These are phyloP conservation scores for Colletotrichum camelliae DNA, from an alignment of 2,329 filamentous ascomycete genomes.

Conservation along the genomic window DNA sequence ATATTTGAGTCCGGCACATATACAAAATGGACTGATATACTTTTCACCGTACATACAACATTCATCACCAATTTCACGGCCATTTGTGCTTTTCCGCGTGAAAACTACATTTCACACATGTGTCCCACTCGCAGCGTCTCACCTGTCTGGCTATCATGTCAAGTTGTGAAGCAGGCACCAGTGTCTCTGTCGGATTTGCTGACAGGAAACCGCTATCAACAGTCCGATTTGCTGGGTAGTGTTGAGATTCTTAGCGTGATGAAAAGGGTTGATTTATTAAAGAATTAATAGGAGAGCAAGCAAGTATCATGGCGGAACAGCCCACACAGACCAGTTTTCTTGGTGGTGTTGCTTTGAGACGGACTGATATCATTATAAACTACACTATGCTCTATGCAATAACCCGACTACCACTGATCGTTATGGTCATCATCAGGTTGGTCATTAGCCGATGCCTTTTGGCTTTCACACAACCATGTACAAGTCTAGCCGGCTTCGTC, in stretches of 20 bases:
- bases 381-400: not conserved
- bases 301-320: not conserved
- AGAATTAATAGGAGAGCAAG: not conserved
- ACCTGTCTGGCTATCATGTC: not conserved
- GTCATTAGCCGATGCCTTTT: not conserved
- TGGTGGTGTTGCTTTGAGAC: not conserved
- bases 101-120: not conserved
- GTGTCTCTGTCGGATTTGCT: too few relatives aligned
- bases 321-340: not conserved
- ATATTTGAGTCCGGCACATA: not conserved
- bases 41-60: not conserved
- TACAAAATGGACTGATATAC: not conserved
- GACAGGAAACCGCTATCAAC: too few relatives aligned
- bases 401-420: not conserved
- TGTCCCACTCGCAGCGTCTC: not conserved
- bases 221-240: not conserved
- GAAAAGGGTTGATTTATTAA: not conserved
- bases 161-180: not conserved
- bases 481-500: not conserved
- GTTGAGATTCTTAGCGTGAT: not conserved
- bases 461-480: not conserved
- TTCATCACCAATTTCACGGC: too few relatives aligned
- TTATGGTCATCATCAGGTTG: not conserved
- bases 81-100: fast-evolving
- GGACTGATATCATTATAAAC: not conserved